Evolutionary conservation across 139 green algal species (phyloP).

Genomic region (Tetradesmus lagerheimii): DNA sequence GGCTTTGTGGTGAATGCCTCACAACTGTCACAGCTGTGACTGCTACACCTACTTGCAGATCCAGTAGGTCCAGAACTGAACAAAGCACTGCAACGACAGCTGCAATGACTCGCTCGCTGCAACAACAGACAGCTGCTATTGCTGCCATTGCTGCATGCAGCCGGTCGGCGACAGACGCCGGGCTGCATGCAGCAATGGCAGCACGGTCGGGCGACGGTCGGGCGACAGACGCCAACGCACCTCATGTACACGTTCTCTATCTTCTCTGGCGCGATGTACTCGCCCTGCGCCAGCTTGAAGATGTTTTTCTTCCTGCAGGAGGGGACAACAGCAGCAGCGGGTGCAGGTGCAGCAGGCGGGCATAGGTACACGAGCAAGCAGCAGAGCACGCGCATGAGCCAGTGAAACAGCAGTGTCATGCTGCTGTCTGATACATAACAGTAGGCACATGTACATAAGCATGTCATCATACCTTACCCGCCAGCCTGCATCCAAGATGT

Average conservation of each 20-base stretch:
- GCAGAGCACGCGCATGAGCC: background rate
- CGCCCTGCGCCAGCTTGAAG: conserved; percentile 96
- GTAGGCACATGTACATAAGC: too few relatives aligned
- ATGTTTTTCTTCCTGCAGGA: conserved; percentile 91
- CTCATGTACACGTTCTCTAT: conserved; percentile 94
- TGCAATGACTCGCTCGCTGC: too few relatives aligned
- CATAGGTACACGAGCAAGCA: too few relatives aligned
- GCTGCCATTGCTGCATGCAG: background rate
- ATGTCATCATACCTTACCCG: too few relatives aligned
- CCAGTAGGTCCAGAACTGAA: too few relatives aligned
- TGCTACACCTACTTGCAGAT: too few relatives aligned
- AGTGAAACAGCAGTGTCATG: background rate
- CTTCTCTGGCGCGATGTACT: conserved; percentile 99
- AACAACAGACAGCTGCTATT: background rate
- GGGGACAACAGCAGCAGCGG: background rate
- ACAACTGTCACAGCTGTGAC: too few relatives aligned
- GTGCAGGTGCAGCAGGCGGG: background rate
- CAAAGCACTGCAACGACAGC: background rate
- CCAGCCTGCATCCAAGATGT: too few relatives aligned
- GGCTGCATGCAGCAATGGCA: background rate
- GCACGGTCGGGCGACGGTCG: too few relatives aligned
- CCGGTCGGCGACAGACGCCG: background rate
- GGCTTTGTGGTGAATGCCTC: too few relatives aligned
- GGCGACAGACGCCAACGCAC: conserved; percentile 25
- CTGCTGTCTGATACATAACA: too few relatives aligned